Base-by-base conservation (phyloP, 2,329 filamentous ascomycete genomes). In the Ceratocystis variospora region DNA sequence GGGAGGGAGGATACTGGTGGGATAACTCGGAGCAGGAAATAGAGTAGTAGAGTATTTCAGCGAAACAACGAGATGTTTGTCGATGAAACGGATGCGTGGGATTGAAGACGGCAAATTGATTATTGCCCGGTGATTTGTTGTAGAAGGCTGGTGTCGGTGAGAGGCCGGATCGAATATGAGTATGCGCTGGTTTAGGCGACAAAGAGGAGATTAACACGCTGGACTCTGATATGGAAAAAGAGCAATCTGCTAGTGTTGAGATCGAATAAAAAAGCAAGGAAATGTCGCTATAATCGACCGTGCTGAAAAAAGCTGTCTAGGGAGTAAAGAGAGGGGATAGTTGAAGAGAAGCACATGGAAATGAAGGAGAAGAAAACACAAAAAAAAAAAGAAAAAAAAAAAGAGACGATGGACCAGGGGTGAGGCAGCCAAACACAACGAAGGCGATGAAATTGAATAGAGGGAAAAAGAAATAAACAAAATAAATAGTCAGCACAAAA, bases 251-350 rank as follows among this genome's bases (percentile, higher is more conserved):
- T 59, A 7, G 28, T n/a, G 8, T 19, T 17, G 28, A 4, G 55
- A 33, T n/a, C 1, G 25, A 33, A 17, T 37, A 59, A 10, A 31
- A 59, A 57, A 12, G 7, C 10, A 62, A 41, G n/a, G 44, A 62
- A 22, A 45, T 0, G 44, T 63, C 44, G 61, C 45, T 63, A 37
- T 22, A 61, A 64, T 17, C 19, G 28, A 61, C 22, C n/a, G 61
- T n/a, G 25, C 19, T 33, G 61, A 45, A 28, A 55, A 62, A 66
- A 61, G 44, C 41, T 5, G 55, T 59, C 55, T 59, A 59, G 55
- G 55, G 28, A 59, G 55, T 7, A 33, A 59, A 59, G 55, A 59
- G 55, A 59, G 55, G 55, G 55, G 55, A 59, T 10, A 33, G 31
- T 33, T 41, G 61, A 59, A 50, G 62, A 7, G 61, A 64, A 45